Evolutionary conservation across 768 basidiomycete genomes (phyloP).

Genomic region (Tephrocybe rancida): DNA sequence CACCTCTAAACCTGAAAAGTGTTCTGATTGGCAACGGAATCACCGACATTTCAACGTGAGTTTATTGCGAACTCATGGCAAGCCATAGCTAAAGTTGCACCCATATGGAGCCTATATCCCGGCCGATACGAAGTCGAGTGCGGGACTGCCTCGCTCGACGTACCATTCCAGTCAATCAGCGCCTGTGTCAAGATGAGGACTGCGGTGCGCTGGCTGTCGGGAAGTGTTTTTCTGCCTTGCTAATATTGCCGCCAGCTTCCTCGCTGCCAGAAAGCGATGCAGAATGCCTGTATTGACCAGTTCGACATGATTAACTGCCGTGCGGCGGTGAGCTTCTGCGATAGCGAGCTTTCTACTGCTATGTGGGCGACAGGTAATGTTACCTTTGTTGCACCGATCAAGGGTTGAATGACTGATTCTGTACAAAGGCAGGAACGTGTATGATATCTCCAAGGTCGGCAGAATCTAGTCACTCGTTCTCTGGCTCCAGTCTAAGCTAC

Average conservation of each 20-base stretch:
- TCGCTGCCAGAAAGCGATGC: constrained; percentile 62
- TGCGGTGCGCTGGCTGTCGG: constrained; percentile 36
- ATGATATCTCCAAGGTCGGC: constrained; percentile 25
- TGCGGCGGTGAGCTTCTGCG: constrained; percentile 71
- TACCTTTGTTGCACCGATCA: background rate
- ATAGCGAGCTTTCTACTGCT: constrained; percentile 45
- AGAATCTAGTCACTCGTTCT: background rate
- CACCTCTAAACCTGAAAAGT: constrained; percentile 67
- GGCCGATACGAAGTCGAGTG: constrained; percentile 64
- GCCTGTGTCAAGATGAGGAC: constrained; percentile 64
- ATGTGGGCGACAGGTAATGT: constrained; percentile 42
- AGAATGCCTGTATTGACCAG: constrained; percentile 60
- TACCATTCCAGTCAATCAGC: constrained; percentile 55
- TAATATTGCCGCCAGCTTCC: constrained; percentile 49
- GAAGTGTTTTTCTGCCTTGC: constrained; percentile 17
- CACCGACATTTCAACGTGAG: constrained; percentile 48
- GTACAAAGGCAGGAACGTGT: constrained; percentile 23
- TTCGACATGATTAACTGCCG: constrained; percentile 70
- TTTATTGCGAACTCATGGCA: background rate
- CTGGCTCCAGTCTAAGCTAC: background rate
- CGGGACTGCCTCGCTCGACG: constrained; percentile 53
- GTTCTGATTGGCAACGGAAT: constrained; percentile 70
- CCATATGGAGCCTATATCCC: constrained; percentile 35
- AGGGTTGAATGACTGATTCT: background rate
- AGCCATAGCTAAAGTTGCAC: background rate